A percentile compares a stretch with the other conserved stretches of the same genome.
Conservation (phyloP, 495 filamentous ascomycete genomes). For the Glonium stellatum region DNA sequence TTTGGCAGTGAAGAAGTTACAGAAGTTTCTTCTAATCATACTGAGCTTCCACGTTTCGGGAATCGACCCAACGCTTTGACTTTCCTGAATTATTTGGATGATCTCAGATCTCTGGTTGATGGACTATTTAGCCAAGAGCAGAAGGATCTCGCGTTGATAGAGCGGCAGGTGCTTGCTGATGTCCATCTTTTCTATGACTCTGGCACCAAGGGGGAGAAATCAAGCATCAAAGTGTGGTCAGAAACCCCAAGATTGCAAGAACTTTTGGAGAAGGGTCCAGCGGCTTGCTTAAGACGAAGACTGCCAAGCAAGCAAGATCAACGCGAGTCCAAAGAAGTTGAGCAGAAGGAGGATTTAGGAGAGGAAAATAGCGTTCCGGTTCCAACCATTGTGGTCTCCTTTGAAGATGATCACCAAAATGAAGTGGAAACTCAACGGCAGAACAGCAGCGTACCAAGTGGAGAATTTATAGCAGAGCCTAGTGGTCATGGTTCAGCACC, state of each 20-base stretch:
- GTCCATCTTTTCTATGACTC: conserved; percentile 6
- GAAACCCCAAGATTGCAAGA: background rate
- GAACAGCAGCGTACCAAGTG: no score
- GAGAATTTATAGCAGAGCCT: no score
- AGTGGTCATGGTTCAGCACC: no score
- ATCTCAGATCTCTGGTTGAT: background rate
- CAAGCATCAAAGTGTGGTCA: conserved; percentile 9
- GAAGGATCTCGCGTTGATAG: conserved; percentile 1
- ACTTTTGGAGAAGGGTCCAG: conserved; percentile 3
- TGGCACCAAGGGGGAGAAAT: background rate
- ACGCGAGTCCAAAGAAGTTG: no score
- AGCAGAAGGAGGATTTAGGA: no score
- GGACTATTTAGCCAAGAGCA: background rate
- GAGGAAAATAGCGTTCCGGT: no score
- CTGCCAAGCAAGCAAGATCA: background rate
- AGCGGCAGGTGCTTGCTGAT: background rate
- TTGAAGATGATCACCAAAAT: no score
- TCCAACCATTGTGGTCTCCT: no score
- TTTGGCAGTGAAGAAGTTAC: conserved; percentile 6
- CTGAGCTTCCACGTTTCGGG: conserved; percentile 4
- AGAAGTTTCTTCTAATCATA: conserved; percentile 1
- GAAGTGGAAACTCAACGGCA: no score
- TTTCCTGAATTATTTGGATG: conserved; percentile 1
- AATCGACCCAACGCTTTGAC: background rate
- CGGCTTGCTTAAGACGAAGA: conserved; percentile 2